Evolutionary conservation across 805 yeast species (phyloP).

Genomic region (Ogataea minuta): DNA sequence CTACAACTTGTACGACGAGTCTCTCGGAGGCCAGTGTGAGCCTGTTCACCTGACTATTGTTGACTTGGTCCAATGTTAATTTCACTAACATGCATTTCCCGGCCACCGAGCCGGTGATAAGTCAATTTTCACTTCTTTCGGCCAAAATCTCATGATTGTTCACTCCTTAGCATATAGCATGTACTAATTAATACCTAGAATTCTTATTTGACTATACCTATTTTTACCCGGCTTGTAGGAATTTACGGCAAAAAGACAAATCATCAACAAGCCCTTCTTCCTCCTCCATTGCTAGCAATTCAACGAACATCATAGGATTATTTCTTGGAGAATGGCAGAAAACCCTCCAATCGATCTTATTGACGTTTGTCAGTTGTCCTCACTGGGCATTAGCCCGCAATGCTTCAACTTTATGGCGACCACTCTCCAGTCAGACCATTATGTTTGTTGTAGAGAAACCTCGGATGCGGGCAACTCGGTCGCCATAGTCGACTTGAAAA

Average conservation of each 20-base stretch:
- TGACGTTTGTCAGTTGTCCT: conserved; percentile 85
- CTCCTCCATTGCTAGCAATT: conserved; percentile 7
- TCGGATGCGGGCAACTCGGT: conserved; percentile 75
- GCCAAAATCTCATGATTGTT: not conserved
- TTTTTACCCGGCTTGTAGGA: conserved; percentile 14
- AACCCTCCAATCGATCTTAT: conserved; percentile 92
- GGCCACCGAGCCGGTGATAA: no score
- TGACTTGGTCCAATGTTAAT: conserved; percentile 45
- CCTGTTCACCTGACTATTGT: conserved; percentile 45
- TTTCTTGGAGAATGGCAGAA: conserved; percentile 43
- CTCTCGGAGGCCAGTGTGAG: conserved; percentile 44
- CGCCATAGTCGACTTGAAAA: conserved; percentile 82
- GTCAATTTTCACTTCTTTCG: not conserved
- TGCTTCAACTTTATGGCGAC: conserved; percentile 91
- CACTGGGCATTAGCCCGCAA: conserved; percentile 79
- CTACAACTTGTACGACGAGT: conserved; percentile 55
- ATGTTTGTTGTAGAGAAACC: conserved; percentile 76
- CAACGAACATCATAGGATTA: conserved; percentile 8
- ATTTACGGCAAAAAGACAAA: conserved; percentile 18
- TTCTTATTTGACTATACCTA: not conserved
- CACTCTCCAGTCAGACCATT: conserved; percentile 89
- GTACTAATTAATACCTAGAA: not conserved
- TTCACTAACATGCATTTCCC: not conserved
- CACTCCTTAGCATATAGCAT: conserved; percentile 5
- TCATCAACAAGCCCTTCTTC: conserved; percentile 14